These are phyloP conservation scores for Leccinum disarticulatum DNA, from an alignment of 768 basidiomycete genomes.

Conservation along the genomic window DNA sequence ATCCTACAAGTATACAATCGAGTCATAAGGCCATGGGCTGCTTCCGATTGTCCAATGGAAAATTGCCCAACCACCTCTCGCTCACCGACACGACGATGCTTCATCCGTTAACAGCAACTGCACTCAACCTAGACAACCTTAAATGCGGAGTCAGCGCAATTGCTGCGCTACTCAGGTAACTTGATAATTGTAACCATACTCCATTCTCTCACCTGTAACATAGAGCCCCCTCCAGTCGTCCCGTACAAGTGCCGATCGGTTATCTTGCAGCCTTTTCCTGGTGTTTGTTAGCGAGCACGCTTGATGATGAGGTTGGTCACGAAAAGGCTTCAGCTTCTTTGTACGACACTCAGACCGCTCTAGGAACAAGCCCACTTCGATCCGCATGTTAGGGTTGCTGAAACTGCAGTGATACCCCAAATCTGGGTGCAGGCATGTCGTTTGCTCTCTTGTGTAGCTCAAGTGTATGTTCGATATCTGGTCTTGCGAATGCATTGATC, in stretches of 20 bases:
- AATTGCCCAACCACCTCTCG: slow-evolving; percentile 8
- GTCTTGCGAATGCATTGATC: not conserved
- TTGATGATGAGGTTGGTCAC: slow-evolving; percentile 41
- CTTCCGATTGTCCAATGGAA: slow-evolving; percentile 10
- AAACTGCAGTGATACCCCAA: slow-evolving; percentile 43
- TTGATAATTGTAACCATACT: not conserved
- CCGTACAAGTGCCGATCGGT: slow-evolving; percentile 72
- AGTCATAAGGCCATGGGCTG: slow-evolving; percentile 7
- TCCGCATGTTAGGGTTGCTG: slow-evolving; percentile 49
- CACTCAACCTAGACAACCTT: slow-evolving; percentile 62
- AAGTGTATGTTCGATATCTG: slow-evolving; percentile 41
- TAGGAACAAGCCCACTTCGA: slow-evolving; percentile 55
- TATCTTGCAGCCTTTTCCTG: slow-evolving; percentile 51
- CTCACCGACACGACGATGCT: slow-evolving; percentile 26
- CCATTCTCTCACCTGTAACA: slow-evolving; percentile 1
- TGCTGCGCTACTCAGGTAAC: slow-evolving; percentile 54
- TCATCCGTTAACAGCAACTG: slow-evolving; percentile 50
- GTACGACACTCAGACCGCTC: slow-evolving; percentile 5
- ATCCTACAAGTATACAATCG: slow-evolving; percentile 39
- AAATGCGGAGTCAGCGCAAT: slow-evolving; percentile 53
- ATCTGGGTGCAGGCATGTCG: slow-evolving; percentile 55
- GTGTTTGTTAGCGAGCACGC: slow-evolving; percentile 48
- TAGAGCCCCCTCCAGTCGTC: slow-evolving; percentile 57
- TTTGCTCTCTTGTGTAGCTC: slow-evolving; percentile 47
- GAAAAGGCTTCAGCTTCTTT: not conserved